phyloP scores from a whole-genome alignment of 352 stramenopile genomes.

The Stramenopiles sp. region DNA sequence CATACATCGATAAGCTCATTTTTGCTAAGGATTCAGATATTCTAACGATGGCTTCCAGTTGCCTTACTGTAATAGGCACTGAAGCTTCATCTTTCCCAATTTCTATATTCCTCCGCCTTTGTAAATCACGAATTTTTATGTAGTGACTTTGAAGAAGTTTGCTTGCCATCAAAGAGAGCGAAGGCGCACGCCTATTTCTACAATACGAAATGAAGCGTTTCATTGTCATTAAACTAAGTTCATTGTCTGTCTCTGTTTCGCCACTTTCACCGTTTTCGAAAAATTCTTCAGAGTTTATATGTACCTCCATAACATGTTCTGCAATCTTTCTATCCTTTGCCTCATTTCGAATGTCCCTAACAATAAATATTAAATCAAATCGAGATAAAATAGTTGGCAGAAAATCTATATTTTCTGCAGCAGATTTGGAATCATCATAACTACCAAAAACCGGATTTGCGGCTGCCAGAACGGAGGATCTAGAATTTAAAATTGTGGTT shows the following conservation, averaged over 20 bases:
- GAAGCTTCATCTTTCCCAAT: slow-evolving; percentile 29
- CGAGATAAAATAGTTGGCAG: slow-evolving; percentile 95
- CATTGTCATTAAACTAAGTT: slow-evolving; percentile 38
- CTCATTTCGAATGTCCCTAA: slow-evolving; percentile 91
- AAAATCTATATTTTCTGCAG: slow-evolving; percentile 94
- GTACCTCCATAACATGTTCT: slow-evolving; percentile 90
- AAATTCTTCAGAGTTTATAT: slow-evolving; percentile 56
- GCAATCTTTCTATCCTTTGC: slow-evolving; percentile 83
- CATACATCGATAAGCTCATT: slow-evolving; percentile 75
- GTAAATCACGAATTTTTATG: slow-evolving; percentile 85
- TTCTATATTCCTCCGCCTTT: slow-evolving; percentile 50
- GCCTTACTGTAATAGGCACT: slow-evolving; percentile 92
- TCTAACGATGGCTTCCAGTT: slow-evolving; percentile 90
- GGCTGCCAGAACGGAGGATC: slow-evolving; percentile 94
- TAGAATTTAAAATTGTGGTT: slow-evolving; percentile 92
- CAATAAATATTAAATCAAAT: slow-evolving; percentile 99
- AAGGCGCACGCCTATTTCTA: slow-evolving; percentile 68
- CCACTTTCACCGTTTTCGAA: slow-evolving; percentile 21
- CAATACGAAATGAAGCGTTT: slow-evolving; percentile 97
- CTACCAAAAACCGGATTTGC: slow-evolving; percentile 93
- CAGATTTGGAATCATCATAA: slow-evolving; percentile 94
- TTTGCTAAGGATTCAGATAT: slow-evolving; percentile 91
- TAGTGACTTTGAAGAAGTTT: slow-evolving; percentile 87
- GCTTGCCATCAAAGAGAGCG: slow-evolving; percentile 65
- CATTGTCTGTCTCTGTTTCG: slow-evolving; percentile 3